Evolutionary conservation across 164 flowering plant species (phyloP).

Genomic region (Aristolochia contorta): DNA sequence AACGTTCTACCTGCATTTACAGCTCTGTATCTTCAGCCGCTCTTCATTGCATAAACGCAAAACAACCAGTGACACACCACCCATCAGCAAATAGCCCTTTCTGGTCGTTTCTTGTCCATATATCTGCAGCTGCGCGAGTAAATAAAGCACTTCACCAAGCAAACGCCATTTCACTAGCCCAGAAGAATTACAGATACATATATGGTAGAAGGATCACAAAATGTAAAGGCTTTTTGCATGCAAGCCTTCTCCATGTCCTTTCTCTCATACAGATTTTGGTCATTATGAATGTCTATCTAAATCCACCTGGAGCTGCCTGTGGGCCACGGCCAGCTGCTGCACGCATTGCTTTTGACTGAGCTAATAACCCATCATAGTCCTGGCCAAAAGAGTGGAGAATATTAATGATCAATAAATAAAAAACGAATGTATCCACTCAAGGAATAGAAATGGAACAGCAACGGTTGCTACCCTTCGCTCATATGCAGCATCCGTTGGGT

Average conservation of each 20-base stretch:
- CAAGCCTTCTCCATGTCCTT: background rate
- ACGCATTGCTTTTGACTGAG: conserved; percentile 61
- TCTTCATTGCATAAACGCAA: no score
- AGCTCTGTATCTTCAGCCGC: no score
- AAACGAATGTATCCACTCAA: background rate
- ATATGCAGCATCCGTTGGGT: conserved; percentile 36
- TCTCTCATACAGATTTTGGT: background rate
- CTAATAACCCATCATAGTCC: conserved; percentile 58
- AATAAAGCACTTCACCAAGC: no score
- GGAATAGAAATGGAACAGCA: background rate
- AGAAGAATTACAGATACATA: no score
- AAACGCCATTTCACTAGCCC: no score
- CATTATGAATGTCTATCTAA: conserved; percentile 21
- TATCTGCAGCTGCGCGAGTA: no score
- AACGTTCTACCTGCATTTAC: no score
- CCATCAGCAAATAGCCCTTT: no score
- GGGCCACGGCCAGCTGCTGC: conserved; percentile 38
- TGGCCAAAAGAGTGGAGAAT: conserved; percentile 11
- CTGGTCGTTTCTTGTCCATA: no score
- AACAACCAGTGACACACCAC: no score
- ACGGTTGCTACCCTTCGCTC: conserved; percentile 53
- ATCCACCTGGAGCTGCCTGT: conserved; percentile 65
- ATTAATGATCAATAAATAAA: background rate
- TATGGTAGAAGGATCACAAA: no score
- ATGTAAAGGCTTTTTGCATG: no score